Evolutionary conservation across 2,329 filamentous ascomycete species (phyloP).

Genomic region (Cyanodermella asteris): DNA sequence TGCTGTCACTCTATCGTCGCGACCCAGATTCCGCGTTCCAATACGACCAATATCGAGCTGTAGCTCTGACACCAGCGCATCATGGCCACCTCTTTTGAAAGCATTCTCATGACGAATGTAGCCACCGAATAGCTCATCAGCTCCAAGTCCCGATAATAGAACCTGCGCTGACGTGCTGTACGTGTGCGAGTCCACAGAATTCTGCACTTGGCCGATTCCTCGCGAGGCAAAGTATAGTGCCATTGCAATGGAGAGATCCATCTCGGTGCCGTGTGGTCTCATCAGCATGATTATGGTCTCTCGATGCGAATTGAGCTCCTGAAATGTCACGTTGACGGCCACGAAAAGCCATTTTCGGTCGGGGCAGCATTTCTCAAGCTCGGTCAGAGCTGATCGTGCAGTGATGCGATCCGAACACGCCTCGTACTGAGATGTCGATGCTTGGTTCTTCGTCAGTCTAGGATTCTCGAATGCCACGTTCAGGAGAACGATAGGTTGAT

Average conservation of each 20-base stretch:
- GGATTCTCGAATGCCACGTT: constrained; percentile 98
- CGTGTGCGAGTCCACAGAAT: constrained; percentile 6
- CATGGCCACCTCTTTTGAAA: constrained; percentile 45
- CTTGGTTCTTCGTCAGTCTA: constrained; percentile 35
- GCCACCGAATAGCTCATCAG: constrained; percentile 88
- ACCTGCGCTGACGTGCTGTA: constrained; percentile 59
- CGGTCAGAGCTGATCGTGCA: constrained; percentile 56
- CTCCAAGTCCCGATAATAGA: constrained; percentile 76
- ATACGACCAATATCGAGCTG: constrained; percentile 67
- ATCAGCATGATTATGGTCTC: constrained; percentile 54
- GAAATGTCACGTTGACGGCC: constrained; percentile 56
- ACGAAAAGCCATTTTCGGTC: constrained; percentile 63
- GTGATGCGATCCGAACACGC: constrained; percentile 78
- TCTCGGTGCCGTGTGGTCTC: constrained; percentile 86
- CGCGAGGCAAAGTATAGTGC: constrained; percentile 90
- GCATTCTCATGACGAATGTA: constrained; percentile 69
- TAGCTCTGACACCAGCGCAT: constrained; percentile 58
- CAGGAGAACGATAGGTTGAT: constrained; percentile 61
- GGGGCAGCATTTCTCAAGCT: constrained; percentile 49
- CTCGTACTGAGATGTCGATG: constrained; percentile 37
- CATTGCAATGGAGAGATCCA: constrained; percentile 87
- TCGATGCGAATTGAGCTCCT: constrained; percentile 48
- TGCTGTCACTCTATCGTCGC: constrained; percentile 77
- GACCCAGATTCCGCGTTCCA: constrained; percentile 80
- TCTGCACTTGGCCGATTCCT: constrained; percentile 33